Evolutionary conservation across 257 asterid species (phyloP).

Genomic region (Verbascum thapsus): DNA sequence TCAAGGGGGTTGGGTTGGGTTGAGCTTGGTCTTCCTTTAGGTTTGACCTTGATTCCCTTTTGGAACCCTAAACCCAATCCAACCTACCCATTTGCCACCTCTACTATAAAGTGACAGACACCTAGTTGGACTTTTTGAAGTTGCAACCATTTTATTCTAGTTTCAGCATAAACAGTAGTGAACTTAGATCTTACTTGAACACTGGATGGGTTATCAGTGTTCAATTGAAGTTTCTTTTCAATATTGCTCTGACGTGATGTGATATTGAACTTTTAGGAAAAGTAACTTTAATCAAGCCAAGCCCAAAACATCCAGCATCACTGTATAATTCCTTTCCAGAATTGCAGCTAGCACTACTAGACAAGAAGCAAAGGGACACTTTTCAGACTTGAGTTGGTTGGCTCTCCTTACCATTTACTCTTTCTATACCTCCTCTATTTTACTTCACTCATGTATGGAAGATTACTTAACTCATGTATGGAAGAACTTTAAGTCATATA

Average conservation of each 20-base stretch:
- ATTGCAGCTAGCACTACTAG: background rate
- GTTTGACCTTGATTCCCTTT: no score
- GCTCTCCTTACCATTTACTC: constrained; percentile 1
- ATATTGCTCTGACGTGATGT: background rate
- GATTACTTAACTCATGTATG: background rate
- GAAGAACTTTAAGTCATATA: background rate
- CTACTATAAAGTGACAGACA: constrained; percentile 16
- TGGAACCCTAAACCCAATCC: no score
- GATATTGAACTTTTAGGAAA: background rate
- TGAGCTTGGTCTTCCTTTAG: no score
- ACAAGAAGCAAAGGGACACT: constrained; percentile 9
- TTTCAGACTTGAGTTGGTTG: background rate
- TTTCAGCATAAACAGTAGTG: constrained; percentile 10
- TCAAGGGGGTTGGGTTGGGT: no score
- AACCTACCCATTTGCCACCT: no score
- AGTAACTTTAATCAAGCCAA: constrained; percentile 4
- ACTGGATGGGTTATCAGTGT: background rate
- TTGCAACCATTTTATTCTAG: constrained; percentile 16
- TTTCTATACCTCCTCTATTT: background rate
- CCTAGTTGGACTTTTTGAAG: background rate
- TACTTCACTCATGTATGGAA: no score
- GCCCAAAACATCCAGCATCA: background rate
- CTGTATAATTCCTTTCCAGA: background rate
- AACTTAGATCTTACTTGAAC: constrained; percentile 6
- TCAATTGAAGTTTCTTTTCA: background rate